A percentile compares a stretch with the other conserved stretches of the same genome.
Conservation (phyloP, 352 stramenopile genomes). For the Globisporangium abappressorium region DNA sequence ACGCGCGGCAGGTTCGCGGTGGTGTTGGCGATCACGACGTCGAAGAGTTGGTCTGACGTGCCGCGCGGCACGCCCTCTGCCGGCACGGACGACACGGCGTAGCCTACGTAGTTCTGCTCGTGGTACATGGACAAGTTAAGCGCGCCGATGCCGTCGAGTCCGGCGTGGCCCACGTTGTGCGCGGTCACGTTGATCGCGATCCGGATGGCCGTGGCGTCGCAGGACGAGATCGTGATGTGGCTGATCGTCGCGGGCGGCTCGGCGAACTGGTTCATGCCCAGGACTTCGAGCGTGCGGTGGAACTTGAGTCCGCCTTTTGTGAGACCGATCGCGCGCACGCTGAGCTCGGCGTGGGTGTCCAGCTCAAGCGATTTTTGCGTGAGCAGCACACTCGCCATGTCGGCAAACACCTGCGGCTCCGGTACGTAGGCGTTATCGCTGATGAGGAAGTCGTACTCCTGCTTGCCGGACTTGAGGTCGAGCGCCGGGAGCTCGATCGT, state of each 20-base stretch:
- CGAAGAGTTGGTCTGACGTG: neutral
- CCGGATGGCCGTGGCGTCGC: neutral
- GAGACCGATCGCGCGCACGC: neutral
- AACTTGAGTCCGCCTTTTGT: neutral
- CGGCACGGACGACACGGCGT: neutral
- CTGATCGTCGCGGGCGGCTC: neutral
- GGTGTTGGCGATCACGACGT: neutral
- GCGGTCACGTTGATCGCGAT: neutral
- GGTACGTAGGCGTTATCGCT: neutral
- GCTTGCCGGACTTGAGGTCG: neutral
- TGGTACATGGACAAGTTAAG: neutral
- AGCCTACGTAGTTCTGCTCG: neutral
- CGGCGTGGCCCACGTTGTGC: neutral
- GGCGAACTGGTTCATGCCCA: neutral
- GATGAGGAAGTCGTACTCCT: constrained; percentile 1
- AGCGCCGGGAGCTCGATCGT: neutral
- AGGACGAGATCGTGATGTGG: neutral
- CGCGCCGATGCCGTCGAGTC: neutral
- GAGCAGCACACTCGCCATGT: neutral
- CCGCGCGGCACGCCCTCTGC: neutral
- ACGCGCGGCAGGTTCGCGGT: neutral
- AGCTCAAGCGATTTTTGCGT: neutral
- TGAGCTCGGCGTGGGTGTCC: neutral
- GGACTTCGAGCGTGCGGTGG: neutral
- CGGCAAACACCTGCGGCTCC: neutral